Base-by-base conservation (phyloP, 192 early-diverging fungal species). In the Neocallimastix lanati region DNA sequence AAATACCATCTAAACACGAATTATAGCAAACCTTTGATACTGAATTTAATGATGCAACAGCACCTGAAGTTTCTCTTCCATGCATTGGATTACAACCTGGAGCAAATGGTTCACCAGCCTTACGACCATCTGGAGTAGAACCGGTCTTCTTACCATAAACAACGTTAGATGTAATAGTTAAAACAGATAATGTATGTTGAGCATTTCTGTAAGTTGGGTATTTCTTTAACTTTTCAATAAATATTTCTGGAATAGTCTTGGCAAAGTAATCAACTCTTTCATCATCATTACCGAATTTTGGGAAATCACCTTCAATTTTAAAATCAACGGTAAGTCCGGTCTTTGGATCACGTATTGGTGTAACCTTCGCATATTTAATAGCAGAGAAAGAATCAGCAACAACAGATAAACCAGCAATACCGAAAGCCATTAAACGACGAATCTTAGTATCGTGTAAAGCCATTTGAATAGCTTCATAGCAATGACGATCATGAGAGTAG, bases 391-490 rank as follows among this genome's bases (percentile, higher is more conserved):
- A 81, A 40, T 81, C 81, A 58, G 81, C 81, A 40, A 81, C 80
- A 82, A 81, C 78, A 18, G 81, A 81, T 36, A 81, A 82, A 67
- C 81, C 81, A 14, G 81, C 81, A 78, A 81, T 81, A 30, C 81
- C 81, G 76, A 81, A 81, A 28, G 81, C 81, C 81, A 81, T 81
- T 29, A 81, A 78, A 29, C 81, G 81, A 40, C 81, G 81, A 50
- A 81, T 82, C 40, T 81, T 81, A 16, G 81, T 81, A 29, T 81
- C 81, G 12, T 81, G 81, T 40, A 81, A 82, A 33, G 81, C 79
- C 81, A 81, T 81, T 40, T 81, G 81, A 29, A 82, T 29, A 21
- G 81, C 81, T 81, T 81, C 81, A 82, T 81, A 81, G 9, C 81
- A 81, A 78, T 81, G 82, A 28, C 82, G 81, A 78, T 81, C 81